Base-by-base conservation (phyloP, 176 grass and related monocot genomes). In the Poa pratensis region DNA sequence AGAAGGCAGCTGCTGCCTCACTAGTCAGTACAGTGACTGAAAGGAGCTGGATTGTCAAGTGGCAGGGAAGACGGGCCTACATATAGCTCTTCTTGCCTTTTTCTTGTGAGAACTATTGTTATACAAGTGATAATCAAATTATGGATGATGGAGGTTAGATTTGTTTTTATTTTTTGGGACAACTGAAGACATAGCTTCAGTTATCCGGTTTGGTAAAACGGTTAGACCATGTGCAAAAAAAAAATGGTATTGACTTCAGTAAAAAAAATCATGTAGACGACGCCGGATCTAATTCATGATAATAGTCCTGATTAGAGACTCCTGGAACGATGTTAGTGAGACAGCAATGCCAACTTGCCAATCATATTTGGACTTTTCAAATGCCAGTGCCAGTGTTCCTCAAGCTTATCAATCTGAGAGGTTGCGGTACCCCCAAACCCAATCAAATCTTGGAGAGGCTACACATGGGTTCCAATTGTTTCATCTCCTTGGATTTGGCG, bases 401-500 rank as follows among this genome's bases (percentile, higher is more conserved):
- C 64, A 37, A 52, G 52, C 39, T 12, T 49, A 24, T 26, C 67
- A 1, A 57, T n/a, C 34, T 12, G 28, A 64, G 17, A 32, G 37
- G 34, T 70, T 28, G 11, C 30, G 22, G 22, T 57, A 58, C 17
- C 23, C 40, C 20, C 40, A 74, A 77, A 51, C 50, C 9, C 37
- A 24, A 22, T 40, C 14, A 59, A 77, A 39, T 61, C 23, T 69
- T 83, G 26, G 28, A 84, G 61, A 71, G 11, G 53, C 22, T 79
- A 66, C 81, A 66, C 55, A 64, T 63, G 75, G 73, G 43, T 88
- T 67, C 23, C 51, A 39, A 49, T 45, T 73, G 50, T 57, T 67
- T 76, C 76, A 15, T 73, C 75, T 66, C 55, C 55, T 54, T 79
- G 75, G 65, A 73, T 83, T 63, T 84, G 66, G 57, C 78, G 57